A percentile compares a stretch with the other conserved stretches of the same genome.
Evolutionary conservation across 768 basidiomycete genomes (phyloP).

Genomic region (Pisolithus sp.): DNA sequence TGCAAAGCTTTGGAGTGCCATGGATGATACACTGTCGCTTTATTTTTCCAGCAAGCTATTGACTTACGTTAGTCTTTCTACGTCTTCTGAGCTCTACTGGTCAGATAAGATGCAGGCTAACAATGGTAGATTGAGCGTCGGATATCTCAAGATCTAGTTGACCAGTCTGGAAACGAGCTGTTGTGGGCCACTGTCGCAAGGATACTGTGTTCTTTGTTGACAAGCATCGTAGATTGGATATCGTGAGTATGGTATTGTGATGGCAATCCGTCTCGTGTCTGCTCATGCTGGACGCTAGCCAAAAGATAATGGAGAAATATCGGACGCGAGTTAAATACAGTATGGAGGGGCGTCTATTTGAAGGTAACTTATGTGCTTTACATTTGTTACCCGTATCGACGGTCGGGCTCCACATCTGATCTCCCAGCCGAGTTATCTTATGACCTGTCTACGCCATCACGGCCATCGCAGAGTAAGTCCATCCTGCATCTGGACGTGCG

Average conservation of each 20-base stretch:
- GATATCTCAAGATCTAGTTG: constrained; percentile 2
- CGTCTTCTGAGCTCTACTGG: not conserved
- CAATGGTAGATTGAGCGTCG: constrained; percentile 17
- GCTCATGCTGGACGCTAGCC: not conserved
- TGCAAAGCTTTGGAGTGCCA: constrained; percentile 12
- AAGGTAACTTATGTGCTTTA: constrained; percentile 2
- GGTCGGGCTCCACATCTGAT: not conserved
- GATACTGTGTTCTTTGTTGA: constrained; percentile 13
- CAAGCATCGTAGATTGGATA: constrained; percentile 9
- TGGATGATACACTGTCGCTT: constrained; percentile 14
- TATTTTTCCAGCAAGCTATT: constrained; percentile 19
- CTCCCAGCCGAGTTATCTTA: constrained; percentile 13
- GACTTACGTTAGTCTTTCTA: constrained; percentile 11
- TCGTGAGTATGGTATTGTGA: constrained; percentile 12
- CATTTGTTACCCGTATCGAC: not conserved
- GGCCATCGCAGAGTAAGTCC: no score
- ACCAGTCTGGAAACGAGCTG: constrained; percentile 1
- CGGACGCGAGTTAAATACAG: constrained; percentile 15
- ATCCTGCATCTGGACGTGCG: constrained; percentile 2
- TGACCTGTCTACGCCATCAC: constrained; percentile 10
- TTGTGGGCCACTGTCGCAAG: constrained; percentile 8
- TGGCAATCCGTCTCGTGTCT: no score
- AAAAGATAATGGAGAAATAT: constrained; percentile 3
- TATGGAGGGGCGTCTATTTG: constrained; percentile 16
- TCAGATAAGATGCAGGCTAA: no score